Evolutionary conservation across 495 filamentous ascomycete genomes (phyloP), one percentile per base, ranked within the genome.

Genomic region (Mytilinidion resinicola): DNA sequence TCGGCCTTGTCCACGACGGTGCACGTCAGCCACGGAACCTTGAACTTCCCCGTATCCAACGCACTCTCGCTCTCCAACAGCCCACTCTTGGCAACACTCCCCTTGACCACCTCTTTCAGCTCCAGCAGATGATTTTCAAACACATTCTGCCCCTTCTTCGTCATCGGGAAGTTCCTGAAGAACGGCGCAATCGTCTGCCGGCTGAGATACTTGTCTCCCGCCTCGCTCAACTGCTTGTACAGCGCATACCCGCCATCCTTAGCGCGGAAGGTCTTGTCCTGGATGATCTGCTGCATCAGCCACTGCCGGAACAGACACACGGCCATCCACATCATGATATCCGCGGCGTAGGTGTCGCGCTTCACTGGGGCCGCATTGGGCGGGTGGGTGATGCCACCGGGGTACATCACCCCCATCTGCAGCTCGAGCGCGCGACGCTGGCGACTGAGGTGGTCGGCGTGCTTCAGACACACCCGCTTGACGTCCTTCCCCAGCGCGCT

Each of bases 11-110:
- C 55, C n/a, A 76, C 44, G 39, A 68, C 46, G 34, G 62, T 65
- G 55, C 71, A 74, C 1, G 74, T 76, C 15, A 78, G 55, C 55
- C 74, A 75, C 2, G 58, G 56, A 7, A 72, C 57, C 1, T 34
- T 53, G 34, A 56, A 59, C 51, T 47, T 39, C 1, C 56, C 55
- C 19, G 62, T 25, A 42, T 61, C 62, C 0, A 71, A 51, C 48
- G 49, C 39, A 34, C 48, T 62, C 7, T 43, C 51, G 9, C 15
- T 57, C 33, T 57, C 46, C 25, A 67, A 11, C 7, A 67, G 42
- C 17, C 41, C 48, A 17, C 39, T 17, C 4, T 43, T 25, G 8
- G 38, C 47, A 8, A 63, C 53, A 19, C 63, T 36, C 9, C 25
- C 49, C 51, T 59, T 64, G 15, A 68, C 44, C 36, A 50, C 58